phyloP scores from a whole-genome alignment of 164 flowering plant species.

The Piper longum region DNA sequence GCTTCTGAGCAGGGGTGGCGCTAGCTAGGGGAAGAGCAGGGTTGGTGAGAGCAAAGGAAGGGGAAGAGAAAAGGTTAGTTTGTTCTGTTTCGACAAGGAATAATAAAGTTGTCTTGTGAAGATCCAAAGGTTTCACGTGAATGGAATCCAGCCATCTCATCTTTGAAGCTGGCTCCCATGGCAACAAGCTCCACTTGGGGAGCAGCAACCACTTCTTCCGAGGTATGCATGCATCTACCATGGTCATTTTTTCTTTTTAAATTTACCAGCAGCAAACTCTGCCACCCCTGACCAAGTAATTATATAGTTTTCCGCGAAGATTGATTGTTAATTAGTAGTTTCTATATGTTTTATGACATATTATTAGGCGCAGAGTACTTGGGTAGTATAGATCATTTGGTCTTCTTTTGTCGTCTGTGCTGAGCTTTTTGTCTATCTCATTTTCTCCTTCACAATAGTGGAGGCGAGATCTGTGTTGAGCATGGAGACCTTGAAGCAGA shows the following conservation, averaged over 20 bases:
- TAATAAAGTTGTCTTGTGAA: background rate
- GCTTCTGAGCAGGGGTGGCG: slow-evolving; percentile 18
- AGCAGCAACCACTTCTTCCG: slow-evolving; percentile 32
- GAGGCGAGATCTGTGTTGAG: slow-evolving; percentile 35
- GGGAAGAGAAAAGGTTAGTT: background rate
- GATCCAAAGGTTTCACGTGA: background rate
- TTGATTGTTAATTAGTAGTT: background rate
- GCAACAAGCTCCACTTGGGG: slow-evolving; percentile 56
- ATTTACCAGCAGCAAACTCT: background rate
- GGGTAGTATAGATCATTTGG: too few relatives aligned
- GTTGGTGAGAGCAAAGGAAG: slow-evolving; percentile 2
- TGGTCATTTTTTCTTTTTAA: background rate
- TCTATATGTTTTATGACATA: background rate
- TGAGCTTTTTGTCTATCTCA: too few relatives aligned
- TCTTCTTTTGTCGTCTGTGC: too few relatives aligned
- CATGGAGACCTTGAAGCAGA: slow-evolving; percentile 35
- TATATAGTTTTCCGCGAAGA: too few relatives aligned
- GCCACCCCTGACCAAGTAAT: background rate
- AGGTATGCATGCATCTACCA: slow-evolving; percentile 17
- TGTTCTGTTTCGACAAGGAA: slow-evolving; percentile 2
- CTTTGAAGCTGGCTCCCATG: slow-evolving; percentile 39
- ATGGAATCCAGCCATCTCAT: slow-evolving; percentile 50
- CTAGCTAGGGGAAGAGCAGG: background rate
- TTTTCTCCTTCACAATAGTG: slow-evolving; percentile 1
- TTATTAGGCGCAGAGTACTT: background rate